Percentiles rank a stretch among this genome's conserved stretches.
These are phyloP conservation scores for Russula earlei DNA, from an alignment of 768 basidiomycete species.

Conservation along the genomic window DNA sequence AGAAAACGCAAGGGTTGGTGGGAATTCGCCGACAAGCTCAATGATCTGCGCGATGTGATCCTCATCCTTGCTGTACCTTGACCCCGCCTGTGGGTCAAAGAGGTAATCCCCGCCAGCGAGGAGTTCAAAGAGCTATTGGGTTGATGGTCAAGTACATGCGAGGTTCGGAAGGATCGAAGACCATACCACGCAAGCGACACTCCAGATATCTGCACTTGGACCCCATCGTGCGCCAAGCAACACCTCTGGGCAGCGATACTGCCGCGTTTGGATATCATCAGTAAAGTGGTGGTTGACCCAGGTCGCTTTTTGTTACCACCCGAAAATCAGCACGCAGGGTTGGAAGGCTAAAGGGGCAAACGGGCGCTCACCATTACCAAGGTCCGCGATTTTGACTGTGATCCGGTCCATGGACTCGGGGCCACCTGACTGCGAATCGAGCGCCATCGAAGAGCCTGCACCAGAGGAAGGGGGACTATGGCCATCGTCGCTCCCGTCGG, in stretches of 20 bases:
- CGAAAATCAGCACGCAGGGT: neutral
- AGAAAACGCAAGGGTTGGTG: slow-evolving; percentile 69
- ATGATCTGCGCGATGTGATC: slow-evolving; percentile 98
- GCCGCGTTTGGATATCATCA: slow-evolving; percentile 96
- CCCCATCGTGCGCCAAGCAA: slow-evolving; percentile 96
- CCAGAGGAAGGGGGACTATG: slow-evolving; percentile 18
- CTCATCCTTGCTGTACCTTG: slow-evolving; percentile 93
- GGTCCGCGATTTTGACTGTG: slow-evolving; percentile 97
- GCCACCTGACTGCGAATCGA: slow-evolving; percentile 21
- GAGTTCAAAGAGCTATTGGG: slow-evolving; percentile 79
- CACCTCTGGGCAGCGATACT: slow-evolving; percentile 96
- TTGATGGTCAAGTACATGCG: neutral
- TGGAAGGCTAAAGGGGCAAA: neutral
- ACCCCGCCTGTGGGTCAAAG: slow-evolving; percentile 93
- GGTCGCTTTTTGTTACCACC: slow-evolving; percentile 64
- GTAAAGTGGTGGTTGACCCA: slow-evolving; percentile 96
- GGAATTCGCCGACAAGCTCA: slow-evolving; percentile 88
- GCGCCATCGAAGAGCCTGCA: slow-evolving; percentile 24
- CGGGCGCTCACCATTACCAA: slow-evolving; percentile 75
- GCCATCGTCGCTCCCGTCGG: slow-evolving; percentile 23
- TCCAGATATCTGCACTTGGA: slow-evolving; percentile 93
- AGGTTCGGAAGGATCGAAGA: neutral
- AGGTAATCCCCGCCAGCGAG: slow-evolving; percentile 96
- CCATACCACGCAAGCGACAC: slow-evolving; percentile 85
- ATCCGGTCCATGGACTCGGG: slow-evolving; percentile 50